These are phyloP conservation scores for Curvularia sp. DNA, from an alignment of 2,329 filamentous ascomycete genomes.

Conservation along the genomic window DNA sequence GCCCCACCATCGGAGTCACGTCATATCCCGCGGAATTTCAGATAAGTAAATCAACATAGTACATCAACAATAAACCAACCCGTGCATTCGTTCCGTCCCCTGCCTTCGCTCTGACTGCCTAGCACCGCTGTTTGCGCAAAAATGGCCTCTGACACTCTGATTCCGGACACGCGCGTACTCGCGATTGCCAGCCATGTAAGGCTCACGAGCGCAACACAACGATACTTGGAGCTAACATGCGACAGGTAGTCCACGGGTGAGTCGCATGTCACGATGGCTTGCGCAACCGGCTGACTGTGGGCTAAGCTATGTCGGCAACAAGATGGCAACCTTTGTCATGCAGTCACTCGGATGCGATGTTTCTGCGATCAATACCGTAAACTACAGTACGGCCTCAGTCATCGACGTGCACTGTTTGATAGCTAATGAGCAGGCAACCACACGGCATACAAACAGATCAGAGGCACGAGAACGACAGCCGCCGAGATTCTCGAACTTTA, in stretches of 20 bases:
- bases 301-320: conserved; percentile 92
- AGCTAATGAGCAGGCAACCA: conserved; percentile 75
- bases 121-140: conserved; percentile 10
- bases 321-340: conserved; percentile 93
- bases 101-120: neutral
- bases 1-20: conserved; percentile 43
- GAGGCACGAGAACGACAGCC: conserved; percentile 81
- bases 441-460: conserved; percentile 88
- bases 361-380: conserved; percentile 91
- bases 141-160: conserved; percentile 50
- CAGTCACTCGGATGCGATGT: conserved; percentile 94
- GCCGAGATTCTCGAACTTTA: conserved; percentile 85
- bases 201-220: conserved; percentile 30
- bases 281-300: conserved; percentile 28
- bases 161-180: conserved; percentile 74
- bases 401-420: neutral
- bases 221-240: conserved; percentile 34
- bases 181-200: conserved; percentile 95
- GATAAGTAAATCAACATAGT: conserved; percentile 46
- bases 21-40: conserved; percentile 45
- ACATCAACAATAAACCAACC: conserved; percentile 20
- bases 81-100: conserved; percentile 1
- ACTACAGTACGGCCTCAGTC: conserved; percentile 77
- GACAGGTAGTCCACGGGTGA: conserved; percentile 76
- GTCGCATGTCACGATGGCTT: conserved; percentile 39